phyloP scores from a whole-genome alignment of 148 eudicot genomes.

The Rhododendron vialii region DNA sequence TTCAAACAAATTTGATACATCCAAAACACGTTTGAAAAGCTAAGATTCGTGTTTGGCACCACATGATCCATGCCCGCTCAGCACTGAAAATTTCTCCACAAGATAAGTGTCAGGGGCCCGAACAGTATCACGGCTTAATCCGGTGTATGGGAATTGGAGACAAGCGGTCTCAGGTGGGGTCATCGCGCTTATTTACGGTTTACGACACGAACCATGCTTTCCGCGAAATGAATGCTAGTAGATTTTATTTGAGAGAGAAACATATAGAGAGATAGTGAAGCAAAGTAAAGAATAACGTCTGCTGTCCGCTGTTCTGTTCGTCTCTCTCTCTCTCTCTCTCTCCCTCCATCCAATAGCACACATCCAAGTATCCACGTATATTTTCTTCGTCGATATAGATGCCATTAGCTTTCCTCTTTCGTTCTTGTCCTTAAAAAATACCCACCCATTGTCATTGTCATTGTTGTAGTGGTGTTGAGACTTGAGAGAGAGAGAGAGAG shows the following conservation, averaged over 20 bases:
- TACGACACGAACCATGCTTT: conserved; percentile 11
- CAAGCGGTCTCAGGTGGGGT: background rate
- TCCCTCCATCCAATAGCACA: background rate
- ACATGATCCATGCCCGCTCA: no score
- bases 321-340: background rate
- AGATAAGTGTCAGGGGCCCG: background rate
- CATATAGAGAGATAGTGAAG: background rate
- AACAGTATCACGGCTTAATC: background rate
- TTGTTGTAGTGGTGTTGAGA: background rate
- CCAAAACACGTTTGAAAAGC: no score
- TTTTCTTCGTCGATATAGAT: background rate
- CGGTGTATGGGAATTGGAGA: background rate
- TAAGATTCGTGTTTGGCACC: no score
- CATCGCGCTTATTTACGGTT: background rate
- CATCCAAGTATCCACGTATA: background rate
- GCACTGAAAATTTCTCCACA: no score
- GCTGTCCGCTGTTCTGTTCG: background rate
- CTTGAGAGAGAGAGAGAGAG: background rate
- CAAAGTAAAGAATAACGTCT: conserved; percentile 6
- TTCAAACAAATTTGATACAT: no score
- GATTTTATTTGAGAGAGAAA: background rate
- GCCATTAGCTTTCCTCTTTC: conserved; percentile 8
- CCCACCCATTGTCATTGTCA: background rate
- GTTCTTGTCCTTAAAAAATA: conserved; percentile 11
- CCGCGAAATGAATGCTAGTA: conserved; percentile 24